Conservation (phyloP, 106 monocot genomes). For the Xerophyta viscosa region DNA sequence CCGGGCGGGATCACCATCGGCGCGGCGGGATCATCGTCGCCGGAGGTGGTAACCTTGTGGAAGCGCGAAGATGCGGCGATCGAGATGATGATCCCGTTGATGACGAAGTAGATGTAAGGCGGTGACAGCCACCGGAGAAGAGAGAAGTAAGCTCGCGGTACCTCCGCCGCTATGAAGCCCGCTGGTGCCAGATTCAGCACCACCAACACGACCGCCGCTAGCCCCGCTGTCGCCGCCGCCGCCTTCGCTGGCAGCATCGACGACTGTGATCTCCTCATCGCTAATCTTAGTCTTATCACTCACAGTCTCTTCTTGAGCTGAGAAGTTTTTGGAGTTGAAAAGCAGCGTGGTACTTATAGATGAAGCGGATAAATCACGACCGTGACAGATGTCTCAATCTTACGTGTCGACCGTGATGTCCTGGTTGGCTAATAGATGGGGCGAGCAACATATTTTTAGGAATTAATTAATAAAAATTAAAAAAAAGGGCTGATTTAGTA, state of each 20-base stretch:
- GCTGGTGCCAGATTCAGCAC: background rate
- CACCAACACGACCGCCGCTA: background rate
- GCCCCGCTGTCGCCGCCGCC: background rate
- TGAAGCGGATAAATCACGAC: too few species aligned
- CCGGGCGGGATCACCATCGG: background rate
- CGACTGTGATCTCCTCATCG: too few species aligned
- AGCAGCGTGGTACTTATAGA: too few species aligned
- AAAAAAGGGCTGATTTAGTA: too few species aligned
- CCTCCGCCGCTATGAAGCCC: constrained; percentile 1
- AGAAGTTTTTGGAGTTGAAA: too few species aligned
- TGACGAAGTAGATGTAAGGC: constrained; percentile 73
- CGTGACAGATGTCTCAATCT: too few species aligned
- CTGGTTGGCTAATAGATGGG: too few species aligned
- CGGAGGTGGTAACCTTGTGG: constrained; percentile 12
- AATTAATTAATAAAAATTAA: too few species aligned
- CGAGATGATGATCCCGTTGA: constrained; percentile 87
- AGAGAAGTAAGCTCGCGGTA: constrained; percentile 29
- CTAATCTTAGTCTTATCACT: too few species aligned
- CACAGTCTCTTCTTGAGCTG: too few species aligned
- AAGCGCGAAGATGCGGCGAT: constrained; percentile 75
- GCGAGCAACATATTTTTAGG: too few species aligned
- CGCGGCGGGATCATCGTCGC: background rate
- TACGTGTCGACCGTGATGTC: too few species aligned
- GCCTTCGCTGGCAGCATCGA: background rate
- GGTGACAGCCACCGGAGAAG: constrained; percentile 52